Percentiles rank a stretch among this genome's conserved stretches.
These are phyloP conservation scores for Tothia fuscella DNA, from an alignment of 2,329 filamentous ascomycete species.

Conservation along the genomic window DNA sequence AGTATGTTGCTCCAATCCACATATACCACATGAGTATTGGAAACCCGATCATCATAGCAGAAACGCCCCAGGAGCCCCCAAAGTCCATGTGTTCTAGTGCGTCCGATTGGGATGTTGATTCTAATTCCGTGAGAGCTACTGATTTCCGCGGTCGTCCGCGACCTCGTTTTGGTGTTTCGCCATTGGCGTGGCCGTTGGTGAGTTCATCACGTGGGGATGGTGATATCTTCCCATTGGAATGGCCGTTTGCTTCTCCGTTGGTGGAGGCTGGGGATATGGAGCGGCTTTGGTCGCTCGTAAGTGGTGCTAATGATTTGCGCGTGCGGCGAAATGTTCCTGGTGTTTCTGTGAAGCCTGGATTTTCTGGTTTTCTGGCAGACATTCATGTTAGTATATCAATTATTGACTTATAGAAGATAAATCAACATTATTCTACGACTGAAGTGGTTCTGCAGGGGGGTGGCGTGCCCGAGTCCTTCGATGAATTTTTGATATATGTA, in stretches of 20 bases:
- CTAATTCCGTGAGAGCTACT: slow-evolving; percentile 22
- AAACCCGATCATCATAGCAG: slow-evolving; percentile 81
- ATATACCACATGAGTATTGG: slow-evolving; percentile 98
- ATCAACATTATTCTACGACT: background rate
- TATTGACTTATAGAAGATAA: background rate
- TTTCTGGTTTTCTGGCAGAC: slow-evolving; percentile 24
- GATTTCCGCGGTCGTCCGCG: slow-evolving; percentile 8
- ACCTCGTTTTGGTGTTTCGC: slow-evolving; percentile 12
- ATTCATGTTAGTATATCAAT: slow-evolving; percentile 1
- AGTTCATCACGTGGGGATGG: background rate
- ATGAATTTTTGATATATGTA: background rate
- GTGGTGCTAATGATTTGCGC: slow-evolving; percentile 27
- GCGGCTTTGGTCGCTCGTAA: slow-evolving; percentile 6
- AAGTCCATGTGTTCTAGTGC: slow-evolving; percentile 58
- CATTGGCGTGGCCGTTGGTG: slow-evolving; percentile 16
- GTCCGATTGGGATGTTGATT: slow-evolving; percentile 25
- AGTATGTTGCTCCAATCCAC: slow-evolving; percentile 94
- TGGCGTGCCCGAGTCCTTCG: background rate
- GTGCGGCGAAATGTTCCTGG: slow-evolving; percentile 32
- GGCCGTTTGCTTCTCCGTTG: slow-evolving; percentile 21
- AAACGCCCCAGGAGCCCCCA: slow-evolving; percentile 70
- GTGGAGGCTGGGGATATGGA: slow-evolving; percentile 15
- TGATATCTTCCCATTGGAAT: slow-evolving; percentile 14
- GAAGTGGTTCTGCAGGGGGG: too few species aligned
- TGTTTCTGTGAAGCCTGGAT: slow-evolving; percentile 36